Percentiles rank a stretch among this genome's conserved stretches.
These are phyloP conservation scores for Podaxis mareebaensis DNA, from an alignment of 768 basidiomycete species.

Conservation along the genomic window DNA sequence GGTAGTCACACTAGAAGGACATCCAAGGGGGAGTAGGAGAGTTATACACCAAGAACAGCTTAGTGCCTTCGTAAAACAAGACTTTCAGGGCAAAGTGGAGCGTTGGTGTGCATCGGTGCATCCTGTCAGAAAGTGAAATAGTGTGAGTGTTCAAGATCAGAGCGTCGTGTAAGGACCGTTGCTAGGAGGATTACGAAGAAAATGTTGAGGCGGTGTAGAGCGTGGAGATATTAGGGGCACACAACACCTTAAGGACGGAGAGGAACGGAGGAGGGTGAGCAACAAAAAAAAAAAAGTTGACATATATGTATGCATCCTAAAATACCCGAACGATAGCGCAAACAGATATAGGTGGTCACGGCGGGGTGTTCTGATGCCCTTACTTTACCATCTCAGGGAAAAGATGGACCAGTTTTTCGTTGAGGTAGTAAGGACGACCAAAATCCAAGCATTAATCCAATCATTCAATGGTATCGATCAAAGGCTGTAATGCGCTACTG, in stretches of 20 bases:
- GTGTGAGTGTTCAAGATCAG: background rate
- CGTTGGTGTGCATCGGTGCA: background rate
- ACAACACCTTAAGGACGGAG: background rate
- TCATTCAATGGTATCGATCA: background rate
- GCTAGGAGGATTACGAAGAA: too few relatives aligned
- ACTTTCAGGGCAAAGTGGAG: background rate
- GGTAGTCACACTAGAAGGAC: background rate
- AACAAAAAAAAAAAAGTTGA: background rate
- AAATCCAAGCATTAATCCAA: background rate
- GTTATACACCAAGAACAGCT: background rate
- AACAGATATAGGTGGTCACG: background rate
- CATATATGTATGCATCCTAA: background rate
- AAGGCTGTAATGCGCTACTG: background rate
- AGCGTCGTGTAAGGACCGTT: too few relatives aligned
- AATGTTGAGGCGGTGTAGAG: too few relatives aligned
- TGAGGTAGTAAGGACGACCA: too few relatives aligned
- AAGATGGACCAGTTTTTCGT: background rate
- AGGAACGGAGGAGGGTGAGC: background rate
- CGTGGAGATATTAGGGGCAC: too few relatives aligned
- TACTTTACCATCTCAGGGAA: background rate
- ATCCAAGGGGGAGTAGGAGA: background rate
- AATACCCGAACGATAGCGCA: background rate
- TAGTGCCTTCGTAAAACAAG: background rate
- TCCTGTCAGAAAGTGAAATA: background rate
- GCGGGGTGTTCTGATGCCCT: background rate